Conservation (phyloP, 1,284 basidiomycete genomes). For the Flammula alnicola region DNA sequence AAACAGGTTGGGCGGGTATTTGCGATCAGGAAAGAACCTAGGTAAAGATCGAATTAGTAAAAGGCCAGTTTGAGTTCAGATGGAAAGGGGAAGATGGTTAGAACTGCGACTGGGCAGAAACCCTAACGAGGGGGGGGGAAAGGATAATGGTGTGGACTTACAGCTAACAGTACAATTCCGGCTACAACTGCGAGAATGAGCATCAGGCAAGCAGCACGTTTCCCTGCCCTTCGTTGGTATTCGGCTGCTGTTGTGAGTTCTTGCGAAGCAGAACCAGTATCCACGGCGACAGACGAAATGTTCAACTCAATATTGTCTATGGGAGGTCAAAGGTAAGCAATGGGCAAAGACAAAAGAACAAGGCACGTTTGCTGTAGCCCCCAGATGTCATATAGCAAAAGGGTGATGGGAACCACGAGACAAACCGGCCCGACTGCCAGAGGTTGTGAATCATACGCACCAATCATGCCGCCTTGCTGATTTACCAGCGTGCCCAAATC, state of each 20-base stretch:
- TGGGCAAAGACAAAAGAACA: neutral
- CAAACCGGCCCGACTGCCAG: too few species aligned
- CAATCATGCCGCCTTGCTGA: constrained; percentile 95
- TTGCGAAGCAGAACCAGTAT: constrained; percentile 85
- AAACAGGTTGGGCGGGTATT: neutral
- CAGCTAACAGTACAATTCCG: constrained; percentile 90
- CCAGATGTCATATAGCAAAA: neutral
- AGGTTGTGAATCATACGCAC: too few species aligned
- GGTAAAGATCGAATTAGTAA: neutral
- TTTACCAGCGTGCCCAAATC: constrained; percentile 94
- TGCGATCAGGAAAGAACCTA: constrained; percentile 27
- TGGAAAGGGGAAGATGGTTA: too few species aligned
- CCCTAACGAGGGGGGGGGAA: neutral
- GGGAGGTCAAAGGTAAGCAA: neutral
- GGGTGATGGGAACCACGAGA: neutral
- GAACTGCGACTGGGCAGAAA: too few species aligned
- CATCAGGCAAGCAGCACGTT: constrained; percentile 88
- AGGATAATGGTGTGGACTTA: constrained; percentile 47
- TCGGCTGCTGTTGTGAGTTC: constrained; percentile 91
- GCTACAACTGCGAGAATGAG: constrained; percentile 88
- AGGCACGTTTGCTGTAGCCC: neutral
- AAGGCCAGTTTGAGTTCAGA: too few species aligned
- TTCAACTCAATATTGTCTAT: constrained; percentile 97
- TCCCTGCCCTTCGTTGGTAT: constrained; percentile 94
- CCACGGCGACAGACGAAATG: constrained; percentile 84